Conservation (phyloP, 805 yeast species). For the Yamadazyma takamatsuzukensis region DNA sequence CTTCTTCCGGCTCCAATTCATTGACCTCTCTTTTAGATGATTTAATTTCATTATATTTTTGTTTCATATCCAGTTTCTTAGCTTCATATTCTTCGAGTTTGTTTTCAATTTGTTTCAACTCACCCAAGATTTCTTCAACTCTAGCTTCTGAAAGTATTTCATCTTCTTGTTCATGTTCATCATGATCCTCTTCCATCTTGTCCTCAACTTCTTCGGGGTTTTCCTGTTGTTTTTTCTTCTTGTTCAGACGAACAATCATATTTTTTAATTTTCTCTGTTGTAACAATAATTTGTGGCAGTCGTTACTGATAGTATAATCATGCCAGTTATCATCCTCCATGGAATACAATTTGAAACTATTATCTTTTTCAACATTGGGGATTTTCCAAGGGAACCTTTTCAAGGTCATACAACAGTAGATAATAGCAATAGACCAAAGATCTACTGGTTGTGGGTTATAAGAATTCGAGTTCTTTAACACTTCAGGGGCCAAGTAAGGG, state of each 20-base stretch:
- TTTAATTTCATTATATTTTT: constrained; percentile 20
- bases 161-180: constrained; percentile 9
- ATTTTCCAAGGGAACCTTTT: constrained; percentile 95
- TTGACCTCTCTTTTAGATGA: constrained; percentile 8
- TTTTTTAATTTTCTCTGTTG: constrained; percentile 56
- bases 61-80: constrained; percentile 32
- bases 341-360: constrained; percentile 79
- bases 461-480: constrained; percentile 51
- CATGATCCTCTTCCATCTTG: constrained; percentile 16
- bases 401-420: constrained; percentile 87
- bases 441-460: constrained; percentile 94
- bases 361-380: constrained; percentile 70
- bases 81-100: constrained; percentile 35
- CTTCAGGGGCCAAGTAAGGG: constrained; percentile 91
- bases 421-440: constrained; percentile 89
- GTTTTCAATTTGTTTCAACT: constrained; percentile 34
- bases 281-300: constrained; percentile 62
- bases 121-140: constrained; percentile 26
- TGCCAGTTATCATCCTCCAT: constrained; percentile 77
- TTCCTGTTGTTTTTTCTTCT: constrained; percentile 28
- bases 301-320: constrained; percentile 70
- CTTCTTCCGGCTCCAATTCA: constrained; percentile 12
- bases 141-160: constrained; percentile 33
- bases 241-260: constrained; percentile 38
- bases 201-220: constrained; percentile 10